Conservation (phyloP, 169 alveolate species). For the Pseudocohnilembus persalinus region DNA sequence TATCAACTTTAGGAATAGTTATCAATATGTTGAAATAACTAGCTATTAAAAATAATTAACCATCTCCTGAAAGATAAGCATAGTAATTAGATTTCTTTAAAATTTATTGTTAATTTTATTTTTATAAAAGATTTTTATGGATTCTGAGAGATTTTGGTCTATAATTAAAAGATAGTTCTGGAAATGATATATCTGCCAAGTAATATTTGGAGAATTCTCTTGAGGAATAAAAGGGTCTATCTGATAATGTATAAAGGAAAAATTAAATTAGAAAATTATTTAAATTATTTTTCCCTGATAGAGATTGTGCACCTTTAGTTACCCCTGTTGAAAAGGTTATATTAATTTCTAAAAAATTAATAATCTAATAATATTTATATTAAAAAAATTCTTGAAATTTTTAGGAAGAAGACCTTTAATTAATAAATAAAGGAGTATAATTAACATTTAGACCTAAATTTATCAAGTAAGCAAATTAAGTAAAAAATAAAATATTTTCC, state of each 20-base stretch:
- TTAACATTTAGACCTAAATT: no score
- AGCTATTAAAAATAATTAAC: no score
- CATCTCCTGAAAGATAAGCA: no score
- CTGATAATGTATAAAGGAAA: constrained; percentile 58
- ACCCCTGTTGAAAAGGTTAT: constrained; percentile 80
- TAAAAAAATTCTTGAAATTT: no score
- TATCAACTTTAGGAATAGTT: constrained; percentile 55
- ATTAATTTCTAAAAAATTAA: no score
- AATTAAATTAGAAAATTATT: constrained; percentile 67
- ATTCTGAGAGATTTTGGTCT: constrained; percentile 73
- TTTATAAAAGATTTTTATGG: constrained; percentile 76
- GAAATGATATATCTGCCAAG: constrained; percentile 52
- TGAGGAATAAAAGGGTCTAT: constrained; percentile 58
- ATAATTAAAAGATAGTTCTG: constrained; percentile 57
- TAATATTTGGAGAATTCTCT: constrained; percentile 72
- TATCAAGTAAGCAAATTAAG: no score
- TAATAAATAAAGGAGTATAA: no score
- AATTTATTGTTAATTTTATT: constrained; percentile 60
- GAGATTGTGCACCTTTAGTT: constrained; percentile 75
- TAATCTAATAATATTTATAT: no score
- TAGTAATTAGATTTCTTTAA: constrained; percentile 60
- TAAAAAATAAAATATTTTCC: no score
- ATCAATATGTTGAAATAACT: constrained; percentile 66
- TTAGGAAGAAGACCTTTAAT: no score
- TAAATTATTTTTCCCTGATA: constrained; percentile 61